These are phyloP conservation scores for Hordeum marinum DNA, from an alignment of 176 grass and related monocot genomes.

Conservation along the genomic window DNA sequence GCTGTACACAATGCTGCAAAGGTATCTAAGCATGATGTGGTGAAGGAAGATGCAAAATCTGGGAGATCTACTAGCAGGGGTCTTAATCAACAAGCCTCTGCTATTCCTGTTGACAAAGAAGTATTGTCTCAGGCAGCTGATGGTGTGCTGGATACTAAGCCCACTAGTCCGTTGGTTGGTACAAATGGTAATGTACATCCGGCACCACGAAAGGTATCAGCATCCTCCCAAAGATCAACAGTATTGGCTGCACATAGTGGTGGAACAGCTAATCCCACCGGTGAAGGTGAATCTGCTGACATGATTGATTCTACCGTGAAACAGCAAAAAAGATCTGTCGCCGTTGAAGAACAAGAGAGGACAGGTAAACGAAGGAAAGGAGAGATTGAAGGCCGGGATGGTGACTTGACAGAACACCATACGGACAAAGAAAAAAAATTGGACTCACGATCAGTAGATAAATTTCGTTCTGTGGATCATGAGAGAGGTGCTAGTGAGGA, in stretches of 20 bases:
- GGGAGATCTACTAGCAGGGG: slow-evolving; percentile 60
- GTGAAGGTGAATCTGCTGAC: slow-evolving; percentile 49
- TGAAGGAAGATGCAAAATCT: slow-evolving; percentile 68
- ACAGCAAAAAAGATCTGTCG: slow-evolving; percentile 65
- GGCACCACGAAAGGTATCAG: slow-evolving; percentile 31
- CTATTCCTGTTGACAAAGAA: slow-evolving; percentile 43
- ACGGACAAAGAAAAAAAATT: slow-evolving; percentile 49
- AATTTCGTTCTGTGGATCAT: slow-evolving; percentile 50
- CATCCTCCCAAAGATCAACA: slow-evolving; percentile 39
- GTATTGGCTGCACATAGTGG: slow-evolving; percentile 20
- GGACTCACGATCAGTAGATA: slow-evolving; percentile 42
- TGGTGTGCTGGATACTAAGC: slow-evolving; percentile 26
- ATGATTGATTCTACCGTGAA: slow-evolving; percentile 45
- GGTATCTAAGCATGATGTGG: slow-evolving; percentile 54
- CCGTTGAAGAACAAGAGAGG: slow-evolving; percentile 76
- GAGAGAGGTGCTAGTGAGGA: slow-evolving; percentile 58
- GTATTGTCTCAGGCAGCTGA: slow-evolving; percentile 40
- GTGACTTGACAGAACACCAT: slow-evolving; percentile 43
- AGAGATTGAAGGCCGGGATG: slow-evolving; percentile 48
- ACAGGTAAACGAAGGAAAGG: slow-evolving; percentile 78
- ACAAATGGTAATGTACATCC: slow-evolving; percentile 46
- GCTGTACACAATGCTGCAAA: slow-evolving; percentile 51
- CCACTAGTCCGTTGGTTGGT: slow-evolving; percentile 11
- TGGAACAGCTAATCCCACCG: slow-evolving; percentile 33
- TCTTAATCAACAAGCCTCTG: slow-evolving; percentile 45